phyloP scores from a whole-genome alignment of 2,329 filamentous ascomycete species.

The Zalaria obscura region DNA sequence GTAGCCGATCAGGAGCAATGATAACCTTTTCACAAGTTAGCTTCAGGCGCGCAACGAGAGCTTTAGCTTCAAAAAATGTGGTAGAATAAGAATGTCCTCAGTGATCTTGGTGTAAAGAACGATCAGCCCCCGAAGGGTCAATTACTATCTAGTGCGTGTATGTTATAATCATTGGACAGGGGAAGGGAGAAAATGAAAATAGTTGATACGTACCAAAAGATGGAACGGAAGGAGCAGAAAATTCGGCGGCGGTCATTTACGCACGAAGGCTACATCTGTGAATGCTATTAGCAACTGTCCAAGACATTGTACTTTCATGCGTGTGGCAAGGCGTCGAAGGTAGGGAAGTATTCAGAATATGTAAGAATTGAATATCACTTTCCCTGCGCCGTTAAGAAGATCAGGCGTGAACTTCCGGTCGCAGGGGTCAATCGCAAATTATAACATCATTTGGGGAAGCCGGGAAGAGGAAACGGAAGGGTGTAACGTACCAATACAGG shows the following conservation, averaged over 20 bases:
- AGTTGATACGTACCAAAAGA: too few relatives aligned
- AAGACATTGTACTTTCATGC: neutral
- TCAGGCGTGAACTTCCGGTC: conserved; percentile 84
- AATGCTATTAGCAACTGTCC: too few relatives aligned
- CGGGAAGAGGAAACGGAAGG: neutral
- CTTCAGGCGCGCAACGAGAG: neutral
- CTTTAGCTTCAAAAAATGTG: neutral
- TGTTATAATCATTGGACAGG: conserved; percentile 51
- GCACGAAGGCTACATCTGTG: too few relatives aligned
- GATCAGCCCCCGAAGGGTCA: conserved; percentile 21
- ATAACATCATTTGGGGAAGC: conserved; percentile 58
- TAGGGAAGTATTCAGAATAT: conserved; percentile 64
- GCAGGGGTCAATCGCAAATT: conserved; percentile 97
- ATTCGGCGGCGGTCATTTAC: too few relatives aligned
- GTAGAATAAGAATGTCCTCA: conserved; percentile 11
- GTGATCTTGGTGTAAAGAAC: conserved; percentile 25
- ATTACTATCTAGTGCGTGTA: conserved; percentile 41
- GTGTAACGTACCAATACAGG: conserved; percentile 4
- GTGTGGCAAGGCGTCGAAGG: neutral
- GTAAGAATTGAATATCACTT: conserved; percentile 88
- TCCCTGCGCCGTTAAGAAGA: conserved; percentile 62
- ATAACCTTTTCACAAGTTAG: neutral
- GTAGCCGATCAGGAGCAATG: too few relatives aligned
- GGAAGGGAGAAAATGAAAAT: conserved; percentile 1
- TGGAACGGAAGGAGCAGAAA: too few relatives aligned